phyloP scores from a whole-genome alignment of 306 rosid species.

The Cucurbita argyrosperma region DNA sequence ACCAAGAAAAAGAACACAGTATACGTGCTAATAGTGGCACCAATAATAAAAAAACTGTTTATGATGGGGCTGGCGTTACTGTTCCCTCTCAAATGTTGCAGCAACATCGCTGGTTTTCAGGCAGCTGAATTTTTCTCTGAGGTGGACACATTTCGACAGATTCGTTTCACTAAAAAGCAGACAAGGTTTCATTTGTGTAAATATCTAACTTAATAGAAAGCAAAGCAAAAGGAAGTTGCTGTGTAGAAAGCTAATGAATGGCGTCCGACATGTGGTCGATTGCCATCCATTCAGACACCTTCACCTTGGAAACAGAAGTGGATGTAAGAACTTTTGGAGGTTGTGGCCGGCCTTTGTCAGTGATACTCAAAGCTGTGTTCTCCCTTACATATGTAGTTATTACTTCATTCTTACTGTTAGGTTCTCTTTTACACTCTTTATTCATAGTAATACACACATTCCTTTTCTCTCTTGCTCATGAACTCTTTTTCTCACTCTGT shows the following conservation, averaged over 20 bases:
- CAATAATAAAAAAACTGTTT: neutral
- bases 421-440: neutral
- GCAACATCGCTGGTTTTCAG: neutral
- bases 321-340: slow-evolving; percentile 47
- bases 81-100: neutral
- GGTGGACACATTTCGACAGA: neutral
- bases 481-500: neutral
- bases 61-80: neutral
- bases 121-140: neutral
- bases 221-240: slow-evolving; percentile 44
- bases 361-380: neutral
- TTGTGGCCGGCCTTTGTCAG: slow-evolving; percentile 41
- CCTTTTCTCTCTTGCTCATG: neutral
- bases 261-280: slow-evolving; percentile 27
- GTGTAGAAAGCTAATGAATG: slow-evolving; percentile 39
- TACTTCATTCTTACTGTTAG: slow-evolving; percentile 4
- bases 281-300: slow-evolving; percentile 33
- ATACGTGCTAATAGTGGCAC: neutral
- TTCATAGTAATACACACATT: neutral
- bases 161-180: slow-evolving; percentile 13
- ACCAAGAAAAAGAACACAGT: neutral
- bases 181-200: slow-evolving; percentile 76
- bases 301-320: slow-evolving; percentile 30
- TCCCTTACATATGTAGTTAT: neutral
- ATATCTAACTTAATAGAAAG: slow-evolving; percentile 66